phyloP scores from a whole-genome alignment of 371 early-diverging fungal genomes.

The Lichtheimia hyalospora region DNA sequence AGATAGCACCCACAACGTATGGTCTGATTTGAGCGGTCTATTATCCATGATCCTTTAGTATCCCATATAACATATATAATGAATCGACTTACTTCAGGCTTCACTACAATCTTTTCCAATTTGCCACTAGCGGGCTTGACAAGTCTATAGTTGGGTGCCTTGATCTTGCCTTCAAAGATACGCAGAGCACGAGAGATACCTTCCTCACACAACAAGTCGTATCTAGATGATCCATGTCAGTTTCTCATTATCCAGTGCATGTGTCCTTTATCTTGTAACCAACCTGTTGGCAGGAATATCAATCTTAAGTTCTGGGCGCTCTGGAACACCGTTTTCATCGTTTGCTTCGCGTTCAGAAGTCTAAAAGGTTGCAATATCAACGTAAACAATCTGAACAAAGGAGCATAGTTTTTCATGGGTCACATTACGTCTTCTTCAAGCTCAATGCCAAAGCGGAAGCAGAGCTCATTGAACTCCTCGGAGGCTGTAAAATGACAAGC shows the following conservation, averaged over 20 bases:
- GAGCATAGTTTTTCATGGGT: background rate
- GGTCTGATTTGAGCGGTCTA: conserved; percentile 84
- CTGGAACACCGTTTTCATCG: conserved; percentile 67
- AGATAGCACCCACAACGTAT: conserved; percentile 91
- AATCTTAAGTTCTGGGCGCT: conserved; percentile 90
- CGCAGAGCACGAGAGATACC: conserved; percentile 90
- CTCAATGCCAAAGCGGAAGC: conserved; percentile 99
- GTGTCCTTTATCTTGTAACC: background rate
- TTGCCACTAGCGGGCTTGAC: conserved; percentile 61
- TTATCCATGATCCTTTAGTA: background rate
- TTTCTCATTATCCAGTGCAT: background rate
- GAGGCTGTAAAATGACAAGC: conserved; percentile 49
- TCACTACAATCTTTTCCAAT: conserved; percentile 66
- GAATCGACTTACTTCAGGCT: conserved; percentile 57
- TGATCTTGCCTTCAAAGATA: conserved; percentile 71
- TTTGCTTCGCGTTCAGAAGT: conserved; percentile 80
- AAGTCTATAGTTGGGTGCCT: conserved; percentile 66
- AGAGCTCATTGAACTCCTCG: conserved; percentile 94
- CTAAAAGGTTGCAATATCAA: conserved; percentile 41
- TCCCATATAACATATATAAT: background rate
- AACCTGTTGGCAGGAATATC: conserved; percentile 99
- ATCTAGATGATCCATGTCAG: conserved; percentile 52
- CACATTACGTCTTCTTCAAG: conserved; percentile 92
- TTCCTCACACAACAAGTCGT: conserved; percentile 95
- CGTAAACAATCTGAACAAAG: background rate